phyloP scores from a whole-genome alignment of 139 green algal species.

The Ostreobium quekettii region DNA sequence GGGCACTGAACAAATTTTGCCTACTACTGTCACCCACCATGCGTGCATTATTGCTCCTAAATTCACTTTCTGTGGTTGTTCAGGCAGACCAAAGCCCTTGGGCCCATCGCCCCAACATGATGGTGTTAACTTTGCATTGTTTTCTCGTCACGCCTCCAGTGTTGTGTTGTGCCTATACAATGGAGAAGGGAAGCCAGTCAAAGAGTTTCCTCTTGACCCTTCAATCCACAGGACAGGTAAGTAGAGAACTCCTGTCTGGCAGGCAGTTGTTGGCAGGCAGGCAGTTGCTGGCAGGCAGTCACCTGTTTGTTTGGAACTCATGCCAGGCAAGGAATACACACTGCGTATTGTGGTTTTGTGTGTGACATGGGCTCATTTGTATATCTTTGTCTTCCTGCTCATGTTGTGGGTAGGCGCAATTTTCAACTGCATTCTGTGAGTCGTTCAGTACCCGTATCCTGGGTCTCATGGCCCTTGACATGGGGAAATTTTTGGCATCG shows the following conservation, averaged over 20 bases:
- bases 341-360: too few species aligned
- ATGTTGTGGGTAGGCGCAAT: too few species aligned
- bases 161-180: slow-evolving; percentile 61
- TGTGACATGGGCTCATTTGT: too few species aligned
- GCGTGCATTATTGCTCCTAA: too few species aligned
- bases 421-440: too few species aligned
- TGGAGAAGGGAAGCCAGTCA: slow-evolving; percentile 20
- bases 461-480: too few species aligned
- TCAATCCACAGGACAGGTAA: slow-evolving; percentile 24
- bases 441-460: too few species aligned
- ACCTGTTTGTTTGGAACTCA: background rate
- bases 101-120: slow-evolving; percentile 46
- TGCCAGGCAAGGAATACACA: background rate
- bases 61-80: too few species aligned
- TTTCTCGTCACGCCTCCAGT: slow-evolving; percentile 43
- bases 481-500: too few species aligned
- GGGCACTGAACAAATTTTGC: too few species aligned
- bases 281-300: background rate
- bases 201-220: slow-evolving; percentile 41
- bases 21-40: too few species aligned
- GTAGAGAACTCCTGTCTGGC: background rate
- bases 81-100: slow-evolving; percentile 54
- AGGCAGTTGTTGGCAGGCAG: background rate
- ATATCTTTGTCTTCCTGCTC: too few species aligned
- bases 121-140: slow-evolving; percentile 80